Conservation (phyloP, 345 rosid species). For the Rubroshorea leprosula region DNA sequence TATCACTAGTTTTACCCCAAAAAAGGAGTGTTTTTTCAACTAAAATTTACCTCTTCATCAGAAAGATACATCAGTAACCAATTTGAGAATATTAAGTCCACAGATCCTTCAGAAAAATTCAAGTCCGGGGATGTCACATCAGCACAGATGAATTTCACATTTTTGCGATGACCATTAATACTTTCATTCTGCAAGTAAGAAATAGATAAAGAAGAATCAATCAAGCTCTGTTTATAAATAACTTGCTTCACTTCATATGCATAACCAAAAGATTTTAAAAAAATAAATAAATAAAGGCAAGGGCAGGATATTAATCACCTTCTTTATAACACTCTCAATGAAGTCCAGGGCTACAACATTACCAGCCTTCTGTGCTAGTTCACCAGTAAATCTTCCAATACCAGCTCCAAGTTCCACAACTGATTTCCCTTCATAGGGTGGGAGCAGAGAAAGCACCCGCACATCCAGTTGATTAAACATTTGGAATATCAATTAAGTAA, state of each 20-base stretch:
- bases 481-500: not conserved
- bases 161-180: constrained; percentile 70
- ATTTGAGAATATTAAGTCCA: constrained; percentile 83
- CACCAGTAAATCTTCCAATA: constrained; percentile 88
- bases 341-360: constrained; percentile 73
- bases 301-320: constrained; percentile 55
- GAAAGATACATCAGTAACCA: constrained; percentile 98
- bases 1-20: too few relatives aligned
- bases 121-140: constrained; percentile 78
- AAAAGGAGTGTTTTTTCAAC: not conserved
- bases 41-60: constrained; percentile 60
- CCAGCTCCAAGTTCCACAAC: constrained; percentile 95
- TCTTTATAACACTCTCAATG: constrained; percentile 75
- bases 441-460: constrained; percentile 79
- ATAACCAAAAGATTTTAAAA: too few relatives aligned
- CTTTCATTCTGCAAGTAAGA: constrained; percentile 54
- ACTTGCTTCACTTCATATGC: too few relatives aligned
- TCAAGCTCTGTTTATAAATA: not conserved
- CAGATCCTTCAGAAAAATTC: constrained; percentile 51
- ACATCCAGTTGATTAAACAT: not conserved
- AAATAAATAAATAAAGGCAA: too few relatives aligned
- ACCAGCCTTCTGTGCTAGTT: constrained; percentile 75
- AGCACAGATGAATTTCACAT: constrained; percentile 74
- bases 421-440: constrained; percentile 62
- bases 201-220: constrained; percentile 12